phyloP scores from a whole-genome alignment of 257 asterid species.

The Solanum verrucosum region DNA sequence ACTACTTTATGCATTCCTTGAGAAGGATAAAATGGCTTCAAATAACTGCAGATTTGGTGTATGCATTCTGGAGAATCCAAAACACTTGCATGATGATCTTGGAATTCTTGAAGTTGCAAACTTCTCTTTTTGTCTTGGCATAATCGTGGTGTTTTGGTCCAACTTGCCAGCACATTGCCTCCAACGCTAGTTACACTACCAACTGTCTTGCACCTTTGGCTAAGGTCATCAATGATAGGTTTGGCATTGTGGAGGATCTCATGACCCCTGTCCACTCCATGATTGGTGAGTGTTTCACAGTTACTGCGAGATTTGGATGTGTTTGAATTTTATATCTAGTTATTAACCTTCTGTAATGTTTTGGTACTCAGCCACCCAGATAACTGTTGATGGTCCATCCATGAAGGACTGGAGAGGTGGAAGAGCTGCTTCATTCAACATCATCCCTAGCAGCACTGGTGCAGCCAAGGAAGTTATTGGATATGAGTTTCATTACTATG shows the following conservation, averaged over 20 bases:
- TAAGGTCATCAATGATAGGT: slow-evolving; percentile 61
- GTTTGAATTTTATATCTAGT: neutral
- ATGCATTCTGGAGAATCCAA: neutral
- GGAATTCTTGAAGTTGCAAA: neutral
- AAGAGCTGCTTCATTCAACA: slow-evolving; percentile 82
- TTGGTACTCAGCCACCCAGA: slow-evolving; percentile 46
- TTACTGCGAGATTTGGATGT: neutral
- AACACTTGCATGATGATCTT: neutral
- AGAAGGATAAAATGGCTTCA: neutral
- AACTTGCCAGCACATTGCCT: neutral
- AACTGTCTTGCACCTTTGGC: no score
- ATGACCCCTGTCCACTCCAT: slow-evolving; percentile 79
- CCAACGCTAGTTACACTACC: no score
- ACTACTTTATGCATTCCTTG: neutral
- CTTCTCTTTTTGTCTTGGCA: neutral
- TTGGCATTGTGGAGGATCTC: slow-evolving; percentile 73
- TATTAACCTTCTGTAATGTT: neutral
- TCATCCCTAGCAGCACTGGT: slow-evolving; percentile 85
- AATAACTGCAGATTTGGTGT: neutral
- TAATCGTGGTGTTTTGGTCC: neutral
- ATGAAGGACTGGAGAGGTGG: slow-evolving; percentile 93
- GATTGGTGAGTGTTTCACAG: slow-evolving; percentile 28
- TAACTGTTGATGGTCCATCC: slow-evolving; percentile 84
- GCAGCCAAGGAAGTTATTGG: slow-evolving; percentile 49
- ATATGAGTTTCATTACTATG: neutral